Base-by-base conservation (phyloP, 225 moss, liverwort and hornwort species). In the Pseudoscleropodium purum region DNA sequence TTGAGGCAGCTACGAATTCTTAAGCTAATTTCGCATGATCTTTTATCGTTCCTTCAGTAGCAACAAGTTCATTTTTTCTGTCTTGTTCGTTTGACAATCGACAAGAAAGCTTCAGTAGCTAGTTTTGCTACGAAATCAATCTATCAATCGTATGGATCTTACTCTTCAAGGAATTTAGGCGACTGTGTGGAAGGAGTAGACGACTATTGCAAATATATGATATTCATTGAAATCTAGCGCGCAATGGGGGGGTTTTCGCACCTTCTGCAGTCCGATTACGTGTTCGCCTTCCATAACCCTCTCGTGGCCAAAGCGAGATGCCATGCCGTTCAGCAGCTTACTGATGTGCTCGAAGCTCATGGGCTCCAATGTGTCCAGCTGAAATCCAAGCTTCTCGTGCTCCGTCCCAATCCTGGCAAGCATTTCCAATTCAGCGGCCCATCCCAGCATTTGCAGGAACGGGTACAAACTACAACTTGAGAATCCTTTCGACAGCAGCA, bases 341-440 rank as follows among this genome's bases (percentile, higher is more conserved):
- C 65, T 83, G 88, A 94, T 98, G 69, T 92, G 91, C 19, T 92
- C 78, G 27, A 94, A 96, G 72, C 81, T 92, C 92, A 97, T 92
- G 3, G 97, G 97, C 88, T 93, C 92, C 79, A 97, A 90, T 23
- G 93, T 95, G 59, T 92, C 90, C 67, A 96, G 85, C 34, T 95
- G 89, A 89, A 95, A 96, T 23, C 97, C 97, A 13, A 98, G 92
- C 63, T 97, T 97, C 92, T 96, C 95, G 65, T 98, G 95, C 93
- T 97, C 96, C 77, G 91, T 94, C 81, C 97, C 95, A 49, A 97
- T 93, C 93, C 96, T 96, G 94, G 66, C 64, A 4, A 4, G 33
- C n/a, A 89, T 52, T 9, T 70, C 9, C 84, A 62, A 70, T 23
- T n/a, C 75, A 49, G 15, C 47, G 47, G 47, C 31, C 54, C 84